phyloP scores from a whole-genome alignment of 2,329 filamentous ascomycete genomes.

The Colletotrichum cuscutae region DNA sequence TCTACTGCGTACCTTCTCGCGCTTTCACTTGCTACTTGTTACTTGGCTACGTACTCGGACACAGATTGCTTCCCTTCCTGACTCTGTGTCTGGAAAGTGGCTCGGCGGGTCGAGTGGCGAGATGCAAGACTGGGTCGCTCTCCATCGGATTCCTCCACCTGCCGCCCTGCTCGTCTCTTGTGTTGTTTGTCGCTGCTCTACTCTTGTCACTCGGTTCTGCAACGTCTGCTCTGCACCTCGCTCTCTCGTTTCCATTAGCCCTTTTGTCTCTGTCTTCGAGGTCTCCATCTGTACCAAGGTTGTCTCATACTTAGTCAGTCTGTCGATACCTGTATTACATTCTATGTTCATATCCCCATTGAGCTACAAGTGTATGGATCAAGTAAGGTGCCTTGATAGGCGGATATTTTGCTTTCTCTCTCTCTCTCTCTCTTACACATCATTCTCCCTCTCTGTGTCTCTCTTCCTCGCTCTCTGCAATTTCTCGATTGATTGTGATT shows the following conservation, averaged over 20 bases:
- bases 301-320: not conserved
- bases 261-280: not conserved
- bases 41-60: not conserved
- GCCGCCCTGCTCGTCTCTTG: not conserved
- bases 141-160: constrained; percentile 12
- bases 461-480: not conserved
- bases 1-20: not conserved
- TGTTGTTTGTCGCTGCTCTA: not conserved
- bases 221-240: not conserved
- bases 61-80: not conserved
- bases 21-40: not conserved
- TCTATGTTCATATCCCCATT: not conserved
- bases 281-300: too few relatives aligned
- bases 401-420: not conserved
- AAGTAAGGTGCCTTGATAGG: not conserved
- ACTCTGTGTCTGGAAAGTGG: constrained; percentile 6
- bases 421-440: not conserved
- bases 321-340: not conserved
- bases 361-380: not conserved
- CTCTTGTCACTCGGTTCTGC: not conserved
- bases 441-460: not conserved
- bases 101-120: constrained; percentile 28
- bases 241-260: not conserved
- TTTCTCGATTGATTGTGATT: not conserved
- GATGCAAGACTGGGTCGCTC: constrained; percentile 16